Evolutionary conservation across 1,284 basidiomycete species (phyloP).

Genomic region (Mycosarcoma maydis): DNA sequence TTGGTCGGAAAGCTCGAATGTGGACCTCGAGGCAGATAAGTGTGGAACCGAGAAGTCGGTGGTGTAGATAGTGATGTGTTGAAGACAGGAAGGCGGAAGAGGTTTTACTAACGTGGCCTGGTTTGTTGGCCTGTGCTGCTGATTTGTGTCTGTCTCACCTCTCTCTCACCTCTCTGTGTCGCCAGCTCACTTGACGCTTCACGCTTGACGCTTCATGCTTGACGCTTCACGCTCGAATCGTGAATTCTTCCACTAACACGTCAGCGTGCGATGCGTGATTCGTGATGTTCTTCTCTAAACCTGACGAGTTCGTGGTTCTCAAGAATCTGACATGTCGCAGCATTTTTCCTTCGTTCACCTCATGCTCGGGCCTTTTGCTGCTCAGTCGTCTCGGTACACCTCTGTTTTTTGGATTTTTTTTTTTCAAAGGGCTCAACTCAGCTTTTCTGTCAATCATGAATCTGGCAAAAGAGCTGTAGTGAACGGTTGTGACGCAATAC

Average conservation of each 20-base stretch:
- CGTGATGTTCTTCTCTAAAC: too few relatives aligned
- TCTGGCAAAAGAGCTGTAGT: neutral
- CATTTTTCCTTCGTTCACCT: neutral
- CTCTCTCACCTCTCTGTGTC: neutral
- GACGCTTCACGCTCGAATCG: too few relatives aligned
- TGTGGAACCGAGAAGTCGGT: neutral
- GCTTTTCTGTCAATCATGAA: neutral
- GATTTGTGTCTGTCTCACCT: slow-evolving; percentile 2
- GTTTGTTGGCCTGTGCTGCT: slow-evolving; percentile 13
- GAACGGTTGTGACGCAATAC: neutral
- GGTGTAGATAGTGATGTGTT: neutral
- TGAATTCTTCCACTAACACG: too few relatives aligned
- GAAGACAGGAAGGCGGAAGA: neutral
- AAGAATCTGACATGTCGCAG: neutral
- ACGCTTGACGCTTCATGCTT: too few relatives aligned
- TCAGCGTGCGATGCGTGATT: neutral
- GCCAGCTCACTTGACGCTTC: neutral
- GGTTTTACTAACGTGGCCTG: too few relatives aligned
- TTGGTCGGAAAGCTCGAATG: too few relatives aligned
- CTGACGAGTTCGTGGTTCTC: too few relatives aligned
- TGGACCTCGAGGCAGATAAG: too few relatives aligned
- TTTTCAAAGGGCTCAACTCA: neutral
- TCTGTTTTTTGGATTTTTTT: too few relatives aligned
- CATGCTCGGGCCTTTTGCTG: too few relatives aligned
- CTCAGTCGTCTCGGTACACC: too few relatives aligned